Evolutionary conservation across 1,139 yeast species (phyloP).

Genomic region (Geotrichum reessii): DNA sequence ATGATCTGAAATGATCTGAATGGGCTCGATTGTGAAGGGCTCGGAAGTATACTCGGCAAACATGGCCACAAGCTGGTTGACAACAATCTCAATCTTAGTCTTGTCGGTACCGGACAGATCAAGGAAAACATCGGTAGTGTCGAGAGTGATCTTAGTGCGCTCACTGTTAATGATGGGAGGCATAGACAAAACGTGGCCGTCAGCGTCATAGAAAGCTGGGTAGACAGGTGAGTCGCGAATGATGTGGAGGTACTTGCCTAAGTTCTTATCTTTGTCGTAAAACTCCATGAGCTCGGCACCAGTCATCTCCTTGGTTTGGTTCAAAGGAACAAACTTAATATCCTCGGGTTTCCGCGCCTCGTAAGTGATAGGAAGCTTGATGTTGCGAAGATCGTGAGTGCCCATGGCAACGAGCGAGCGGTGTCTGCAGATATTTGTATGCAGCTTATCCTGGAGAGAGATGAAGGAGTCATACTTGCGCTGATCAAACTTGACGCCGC

Average conservation of each 20-base stretch:
- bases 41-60: slow-evolving; percentile 70
- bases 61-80: slow-evolving; percentile 92
- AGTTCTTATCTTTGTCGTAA: slow-evolving; percentile 83
- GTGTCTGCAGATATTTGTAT: slow-evolving; percentile 91
- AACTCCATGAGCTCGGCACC: slow-evolving; percentile 82
- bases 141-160: slow-evolving; percentile 76
- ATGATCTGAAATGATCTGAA: slow-evolving; percentile 76
- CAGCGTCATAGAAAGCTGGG: slow-evolving; percentile 82
- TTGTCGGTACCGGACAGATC: slow-evolving; percentile 94
- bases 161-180: slow-evolving; percentile 97
- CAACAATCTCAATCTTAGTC: slow-evolving; percentile 86
- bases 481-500: slow-evolving; percentile 74
- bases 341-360: slow-evolving; percentile 79
- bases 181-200: slow-evolving; percentile 76
- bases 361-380: slow-evolving; percentile 72
- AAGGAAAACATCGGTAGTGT: slow-evolving; percentile 82
- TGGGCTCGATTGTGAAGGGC: slow-evolving; percentile 76
- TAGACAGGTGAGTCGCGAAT: slow-evolving; percentile 83
- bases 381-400: slow-evolving; percentile 86
- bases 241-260: slow-evolving; percentile 82
- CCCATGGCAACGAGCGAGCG: slow-evolving; percentile 98
- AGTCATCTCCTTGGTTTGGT: slow-evolving; percentile 69
- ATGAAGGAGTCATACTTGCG: slow-evolving; percentile 91
- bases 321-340: slow-evolving; percentile 75
- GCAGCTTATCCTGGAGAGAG: slow-evolving; percentile 92